These are phyloP conservation scores for Cucurbita ficifolia DNA, from an alignment of 306 rosid species.

Conservation along the genomic window DNA sequence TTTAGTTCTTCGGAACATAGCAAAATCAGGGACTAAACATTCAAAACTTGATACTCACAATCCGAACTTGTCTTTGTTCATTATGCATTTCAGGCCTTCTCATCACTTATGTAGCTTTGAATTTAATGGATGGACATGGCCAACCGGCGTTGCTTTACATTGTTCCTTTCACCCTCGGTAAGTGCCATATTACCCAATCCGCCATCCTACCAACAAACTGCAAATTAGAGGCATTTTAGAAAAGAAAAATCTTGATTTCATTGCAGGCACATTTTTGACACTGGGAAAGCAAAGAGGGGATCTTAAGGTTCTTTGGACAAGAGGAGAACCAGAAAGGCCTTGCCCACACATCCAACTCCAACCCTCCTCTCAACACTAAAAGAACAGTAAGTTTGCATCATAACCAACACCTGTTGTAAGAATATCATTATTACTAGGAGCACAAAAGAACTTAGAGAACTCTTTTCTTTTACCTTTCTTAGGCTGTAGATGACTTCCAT, in stretches of 20 bases:
- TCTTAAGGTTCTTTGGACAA: slow-evolving; percentile 71
- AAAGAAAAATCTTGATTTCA: background rate
- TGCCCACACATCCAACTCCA: slow-evolving; percentile 67
- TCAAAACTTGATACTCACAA: background rate
- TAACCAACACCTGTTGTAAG: slow-evolving; percentile 14
- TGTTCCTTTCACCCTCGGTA: slow-evolving; percentile 92
- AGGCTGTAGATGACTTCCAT: slow-evolving; percentile 2
- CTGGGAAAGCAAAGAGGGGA: slow-evolving; percentile 93
- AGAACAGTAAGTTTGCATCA: background rate
- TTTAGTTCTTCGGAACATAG: background rate
- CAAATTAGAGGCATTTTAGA: background rate
- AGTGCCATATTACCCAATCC: slow-evolving; percentile 7
- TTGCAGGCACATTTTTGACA: slow-evolving; percentile 68
- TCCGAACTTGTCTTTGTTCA: background rate
- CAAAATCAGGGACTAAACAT: background rate
- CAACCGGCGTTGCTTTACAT: slow-evolving; percentile 96
- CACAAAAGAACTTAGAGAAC: slow-evolving; percentile 2
- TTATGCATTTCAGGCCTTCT: slow-evolving; percentile 53
- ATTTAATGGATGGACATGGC: slow-evolving; percentile 98
- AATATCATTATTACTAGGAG: background rate
- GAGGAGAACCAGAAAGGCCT: slow-evolving; percentile 78
- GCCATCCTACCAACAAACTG: background rate
- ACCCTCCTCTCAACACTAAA: slow-evolving; percentile 17
- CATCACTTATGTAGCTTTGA: slow-evolving; percentile 83
- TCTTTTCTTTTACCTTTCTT: background rate